Conservation (phyloP, 2,329 filamentous ascomycete species). For the Pseudocercospora crystallina region DNA sequence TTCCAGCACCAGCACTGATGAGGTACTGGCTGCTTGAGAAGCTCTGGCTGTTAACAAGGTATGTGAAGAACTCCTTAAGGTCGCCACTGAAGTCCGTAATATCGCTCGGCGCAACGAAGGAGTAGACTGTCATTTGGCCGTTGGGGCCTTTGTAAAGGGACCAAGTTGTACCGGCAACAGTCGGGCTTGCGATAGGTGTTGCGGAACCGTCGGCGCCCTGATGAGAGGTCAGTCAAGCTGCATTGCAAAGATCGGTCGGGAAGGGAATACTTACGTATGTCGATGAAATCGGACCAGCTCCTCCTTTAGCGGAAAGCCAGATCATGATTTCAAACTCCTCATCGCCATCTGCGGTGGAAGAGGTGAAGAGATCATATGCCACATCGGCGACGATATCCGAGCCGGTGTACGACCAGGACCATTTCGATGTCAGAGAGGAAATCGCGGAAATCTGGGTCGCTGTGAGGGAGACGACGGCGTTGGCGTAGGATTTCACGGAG, state of each 20-base stretch:
- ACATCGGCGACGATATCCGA: slow-evolving; percentile 56
- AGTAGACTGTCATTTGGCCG: slow-evolving; percentile 60
- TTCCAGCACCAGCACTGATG: slow-evolving; percentile 38
- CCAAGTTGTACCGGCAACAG: slow-evolving; percentile 56
- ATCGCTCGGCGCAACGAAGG: slow-evolving; percentile 53
- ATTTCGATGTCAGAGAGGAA: slow-evolving; percentile 44
- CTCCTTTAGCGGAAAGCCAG: slow-evolving; percentile 59
- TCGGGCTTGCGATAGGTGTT: slow-evolving; percentile 52
- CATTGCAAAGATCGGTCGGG: background rate
- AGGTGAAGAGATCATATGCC: slow-evolving; percentile 59
- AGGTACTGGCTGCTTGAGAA: slow-evolving; percentile 53
- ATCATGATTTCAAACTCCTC: slow-evolving; percentile 67
- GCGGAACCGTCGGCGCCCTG: slow-evolving; percentile 35
- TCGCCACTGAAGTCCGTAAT: slow-evolving; percentile 58
- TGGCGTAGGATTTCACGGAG: slow-evolving; percentile 47
- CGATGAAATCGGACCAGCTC: slow-evolving; percentile 59
- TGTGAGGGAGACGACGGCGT: slow-evolving; percentile 39
- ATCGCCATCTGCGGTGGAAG: slow-evolving; percentile 45
- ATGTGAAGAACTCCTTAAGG: slow-evolving; percentile 57
- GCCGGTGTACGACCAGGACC: slow-evolving; percentile 53
- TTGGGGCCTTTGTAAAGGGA: slow-evolving; percentile 63
- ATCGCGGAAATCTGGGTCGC: slow-evolving; percentile 29
- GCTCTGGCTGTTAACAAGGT: slow-evolving; percentile 53
- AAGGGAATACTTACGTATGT: slow-evolving; percentile 29
- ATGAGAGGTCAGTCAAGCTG: background rate